A percentile compares a stretch with the other conserved stretches of the same genome.
Conservation (phyloP, 441 rosid genomes). For the Euphorbia celastroides region DNA sequence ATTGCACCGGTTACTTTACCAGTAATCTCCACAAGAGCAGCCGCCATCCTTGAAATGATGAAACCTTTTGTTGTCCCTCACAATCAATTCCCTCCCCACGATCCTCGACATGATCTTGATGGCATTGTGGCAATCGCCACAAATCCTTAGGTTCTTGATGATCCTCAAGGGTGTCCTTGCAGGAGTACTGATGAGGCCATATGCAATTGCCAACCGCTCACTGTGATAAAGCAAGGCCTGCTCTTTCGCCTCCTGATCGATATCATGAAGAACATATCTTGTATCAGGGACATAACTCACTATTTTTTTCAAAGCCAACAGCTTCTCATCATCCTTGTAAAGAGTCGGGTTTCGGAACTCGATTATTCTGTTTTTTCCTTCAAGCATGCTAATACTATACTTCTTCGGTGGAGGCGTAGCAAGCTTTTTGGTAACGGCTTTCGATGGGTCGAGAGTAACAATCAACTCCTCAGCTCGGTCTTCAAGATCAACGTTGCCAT, state of each 20-base stretch:
- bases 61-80: slow-evolving; percentile 72
- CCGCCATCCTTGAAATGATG: slow-evolving; percentile 71
- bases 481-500: slow-evolving; percentile 76
- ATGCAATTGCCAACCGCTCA: slow-evolving; percentile 67
- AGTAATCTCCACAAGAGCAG: slow-evolving; percentile 86
- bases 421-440: slow-evolving; percentile 41
- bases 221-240: slow-evolving; percentile 82
- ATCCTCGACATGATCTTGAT: slow-evolving; percentile 40
- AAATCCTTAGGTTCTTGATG: slow-evolving; percentile 56
- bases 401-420: slow-evolving; percentile 15
- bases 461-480: slow-evolving; percentile 61
- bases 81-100: slow-evolving; percentile 42
- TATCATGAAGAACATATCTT: slow-evolving; percentile 69
- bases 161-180: slow-evolving; percentile 40
- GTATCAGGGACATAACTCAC: slow-evolving; percentile 71
- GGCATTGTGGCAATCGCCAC: slow-evolving; percentile 42
- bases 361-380: slow-evolving; percentile 53
- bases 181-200: slow-evolving; percentile 46
- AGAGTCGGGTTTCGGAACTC: slow-evolving; percentile 57
- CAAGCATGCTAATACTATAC: slow-evolving; percentile 50
- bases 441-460: slow-evolving; percentile 61
- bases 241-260: slow-evolving; percentile 86
- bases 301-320: slow-evolving; percentile 37
- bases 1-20: slow-evolving; percentile 34
- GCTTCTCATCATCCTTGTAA: slow-evolving; percentile 71